phyloP scores from a whole-genome alignment of 176 grass and related monocot species.

The Musa beccarii region DNA sequence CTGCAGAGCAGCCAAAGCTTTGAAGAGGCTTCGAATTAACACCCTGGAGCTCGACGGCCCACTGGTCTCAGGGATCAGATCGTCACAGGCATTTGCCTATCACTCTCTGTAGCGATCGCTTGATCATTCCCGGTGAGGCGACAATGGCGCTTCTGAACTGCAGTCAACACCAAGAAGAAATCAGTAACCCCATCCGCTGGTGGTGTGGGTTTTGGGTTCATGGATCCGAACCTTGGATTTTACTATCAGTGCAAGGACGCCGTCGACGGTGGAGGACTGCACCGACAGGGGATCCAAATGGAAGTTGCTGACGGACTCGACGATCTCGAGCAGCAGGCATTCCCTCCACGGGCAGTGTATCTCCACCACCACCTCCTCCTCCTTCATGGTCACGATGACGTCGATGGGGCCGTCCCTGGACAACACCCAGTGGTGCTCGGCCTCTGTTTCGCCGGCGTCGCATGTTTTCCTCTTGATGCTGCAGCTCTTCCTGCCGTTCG shows the following conservation, averaged over 20 bases:
- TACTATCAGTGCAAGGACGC: slow-evolving; percentile 42
- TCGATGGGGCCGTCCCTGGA: slow-evolving; percentile 33
- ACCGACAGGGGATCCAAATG: slow-evolving; percentile 60
- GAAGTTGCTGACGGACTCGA: slow-evolving; percentile 57
- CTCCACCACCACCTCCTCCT: slow-evolving; percentile 45
- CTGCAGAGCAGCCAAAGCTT: no score
- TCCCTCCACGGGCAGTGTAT: slow-evolving; percentile 73
- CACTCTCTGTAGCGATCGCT: slow-evolving; percentile 6
- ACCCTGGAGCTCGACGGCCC: no score
- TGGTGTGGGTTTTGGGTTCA: neutral
- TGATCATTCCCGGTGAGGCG: slow-evolving; percentile 14
- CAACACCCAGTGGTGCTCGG: slow-evolving; percentile 24
- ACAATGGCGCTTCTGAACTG: neutral
- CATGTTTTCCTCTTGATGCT: slow-evolving; percentile 22
- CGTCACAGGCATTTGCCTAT: slow-evolving; percentile 3
- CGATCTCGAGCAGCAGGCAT: slow-evolving; percentile 45
- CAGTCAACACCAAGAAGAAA: neutral
- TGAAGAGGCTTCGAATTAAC: no score
- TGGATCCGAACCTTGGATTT: slow-evolving; percentile 13
- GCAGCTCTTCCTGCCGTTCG: slow-evolving; percentile 24
- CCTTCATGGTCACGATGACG: slow-evolving; percentile 45
- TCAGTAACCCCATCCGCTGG: neutral
- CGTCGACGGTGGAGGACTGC: slow-evolving; percentile 43
- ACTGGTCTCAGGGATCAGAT: no score
- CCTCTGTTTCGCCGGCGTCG: slow-evolving; percentile 14